Base-by-base conservation (phyloP, 2,329 filamentous ascomycete genomes). In the Colletotrichum godetiae region DNA sequence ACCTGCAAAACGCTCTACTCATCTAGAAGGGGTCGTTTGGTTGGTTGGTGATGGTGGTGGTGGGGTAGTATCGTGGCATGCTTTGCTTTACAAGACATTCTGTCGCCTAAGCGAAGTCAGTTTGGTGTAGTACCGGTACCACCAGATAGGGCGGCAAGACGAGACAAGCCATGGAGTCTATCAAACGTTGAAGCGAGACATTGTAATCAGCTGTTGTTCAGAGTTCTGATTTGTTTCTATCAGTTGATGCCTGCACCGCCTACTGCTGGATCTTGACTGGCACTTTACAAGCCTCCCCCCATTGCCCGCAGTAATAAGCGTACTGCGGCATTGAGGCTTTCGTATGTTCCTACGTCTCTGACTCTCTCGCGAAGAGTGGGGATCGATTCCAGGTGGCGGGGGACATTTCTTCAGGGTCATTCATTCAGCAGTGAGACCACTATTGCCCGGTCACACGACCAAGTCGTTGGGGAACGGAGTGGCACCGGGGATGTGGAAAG, bases 381-480 rank as follows among this genome's bases (percentile, higher is more conserved):
- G 42, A 19, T 49, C 19, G 19, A 49, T n/a, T 49, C 7, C 19
- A 6, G 42, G 42, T 49, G 42, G 19, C 37, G 37, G 42, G 6
- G 42, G 42, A 49, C n/a, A 49, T 49, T 49, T n/a, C 42, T 62
- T 33, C 57, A 49, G 4, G 15, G 35, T 62, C 15, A 53, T 67
- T 67, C 49, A 55, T 27, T 52, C 42, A 67, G 52, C 19, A 46
- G 19, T 29, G 63, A 24, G 37, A 29, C 52, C 52, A 29, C 62
- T 33, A 65, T 15, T 58, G 29, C 27, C 42, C 22, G 31, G 59
- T 69, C 69, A 72, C 59, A 64, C 53, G 66, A 64, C 58, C 55
- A 57, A 31, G 27, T 65, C 13, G 55, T 60, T 67, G 37, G 65
- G 65, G 52, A 64, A 49, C 15, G 7, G 42, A 49, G 15, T 49